These are phyloP conservation scores for Talaromyces sp. DNA, from an alignment of 2,329 filamentous ascomycete genomes.

Conservation along the genomic window DNA sequence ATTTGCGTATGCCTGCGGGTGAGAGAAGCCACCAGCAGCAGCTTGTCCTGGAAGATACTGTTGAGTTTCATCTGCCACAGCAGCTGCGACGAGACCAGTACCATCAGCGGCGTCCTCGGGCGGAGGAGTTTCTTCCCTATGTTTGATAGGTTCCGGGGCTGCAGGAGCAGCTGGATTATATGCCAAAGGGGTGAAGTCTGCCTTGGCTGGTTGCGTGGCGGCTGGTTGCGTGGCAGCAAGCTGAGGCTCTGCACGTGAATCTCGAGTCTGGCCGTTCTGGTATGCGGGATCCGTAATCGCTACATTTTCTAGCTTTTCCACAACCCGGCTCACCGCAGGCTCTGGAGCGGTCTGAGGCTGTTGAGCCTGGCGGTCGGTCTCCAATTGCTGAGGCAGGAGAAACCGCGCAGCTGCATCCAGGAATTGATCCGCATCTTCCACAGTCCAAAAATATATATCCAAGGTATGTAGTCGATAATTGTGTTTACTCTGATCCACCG, in stretches of 20 bases:
- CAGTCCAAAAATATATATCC: conserved; percentile 63
- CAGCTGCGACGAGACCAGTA: conserved; percentile 44
- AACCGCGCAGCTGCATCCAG: conserved; percentile 44
- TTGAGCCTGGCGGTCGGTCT: conserved; percentile 45
- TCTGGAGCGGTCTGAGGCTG: conserved; percentile 36
- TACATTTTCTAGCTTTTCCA: conserved; percentile 61
- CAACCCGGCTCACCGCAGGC: conserved; percentile 55
- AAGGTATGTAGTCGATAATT: conserved; percentile 56
- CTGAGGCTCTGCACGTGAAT: conserved; percentile 33
- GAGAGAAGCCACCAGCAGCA: conserved; percentile 22
- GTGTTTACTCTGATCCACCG: conserved; percentile 51
- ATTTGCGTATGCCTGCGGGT: conserved; percentile 25
- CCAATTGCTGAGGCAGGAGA: conserved; percentile 42
- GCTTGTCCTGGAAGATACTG: conserved; percentile 31
- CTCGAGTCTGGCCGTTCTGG: conserved; percentile 42
- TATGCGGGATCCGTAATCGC: conserved; percentile 55
- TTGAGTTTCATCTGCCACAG: conserved; percentile 36
- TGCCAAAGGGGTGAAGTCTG: conserved; percentile 52
- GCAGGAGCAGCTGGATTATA: conserved; percentile 65
- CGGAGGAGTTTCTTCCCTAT: conserved; percentile 65
- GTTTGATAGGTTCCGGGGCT: conserved; percentile 62
- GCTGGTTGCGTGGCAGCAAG: conserved; percentile 16
- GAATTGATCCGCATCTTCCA: conserved; percentile 56
- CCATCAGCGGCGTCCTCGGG: conserved; percentile 54
- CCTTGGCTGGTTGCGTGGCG: conserved; percentile 23